Evolutionary conservation across 805 yeast species (phyloP), one percentile per base, ranked within the genome.

Genomic region (Ogataea dorogensis): DNA sequence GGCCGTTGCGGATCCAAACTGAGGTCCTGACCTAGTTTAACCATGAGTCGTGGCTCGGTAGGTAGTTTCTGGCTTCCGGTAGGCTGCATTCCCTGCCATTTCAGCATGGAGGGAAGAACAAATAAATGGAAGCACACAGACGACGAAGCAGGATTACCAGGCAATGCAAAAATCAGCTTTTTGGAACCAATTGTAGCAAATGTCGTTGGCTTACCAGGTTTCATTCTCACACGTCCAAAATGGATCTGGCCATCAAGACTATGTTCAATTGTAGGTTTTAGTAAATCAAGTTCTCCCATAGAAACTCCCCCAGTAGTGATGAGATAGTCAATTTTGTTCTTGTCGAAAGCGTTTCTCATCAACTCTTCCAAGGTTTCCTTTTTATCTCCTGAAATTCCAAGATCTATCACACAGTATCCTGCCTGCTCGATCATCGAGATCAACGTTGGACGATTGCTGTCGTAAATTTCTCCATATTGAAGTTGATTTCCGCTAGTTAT

Each of bases 151-250:
- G 80, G 80, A 42, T 74, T 74, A 2, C 80, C 80, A 1, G 80
- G 80, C 3, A 74, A 57, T 0, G 73, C 77, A 54, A 74, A 70
- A 1, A 74, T 61, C 3, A 60, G 49, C 34, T 59, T 68, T 7
- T 42, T 37, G 8, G 24, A 6, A 10, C 40, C 46, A 0, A 75
- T 71, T 0, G 77, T 71, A 0, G 78, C 79, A 59, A 73, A 74
- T 1, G 80, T 74, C 2, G 77, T 69, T 2, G 80, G 80, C 43
- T 74, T 74, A 0, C 80, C 80, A 1, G 80, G 80, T 44, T 74
- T 74, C 77, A 74, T 74, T n/a, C 65, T 65, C 5, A 74, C 77
- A 26, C 79, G 53, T 5, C 80, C 80, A 49, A 74, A 74, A 41
- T 71, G 75, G 23, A 74, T 68, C 0, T 41, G 47, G 1, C 77